Percentiles rank a stretch among this genome's conserved stretches.
Evolutionary conservation across 2,329 filamentous ascomycete genomes (phyloP).

Genomic region (Hyphodiscus sp.): DNA sequence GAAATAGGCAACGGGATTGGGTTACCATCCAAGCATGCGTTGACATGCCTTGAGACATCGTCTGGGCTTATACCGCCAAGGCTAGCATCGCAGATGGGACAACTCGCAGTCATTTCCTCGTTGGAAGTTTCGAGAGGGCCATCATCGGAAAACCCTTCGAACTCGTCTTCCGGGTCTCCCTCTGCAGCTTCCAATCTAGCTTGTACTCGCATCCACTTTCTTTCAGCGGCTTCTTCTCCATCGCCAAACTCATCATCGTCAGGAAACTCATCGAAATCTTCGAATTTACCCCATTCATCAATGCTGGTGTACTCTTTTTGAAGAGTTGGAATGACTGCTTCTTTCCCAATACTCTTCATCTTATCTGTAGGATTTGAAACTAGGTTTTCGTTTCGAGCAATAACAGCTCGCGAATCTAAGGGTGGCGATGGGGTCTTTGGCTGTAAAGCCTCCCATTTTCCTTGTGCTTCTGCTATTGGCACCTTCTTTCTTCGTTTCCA

Average conservation of each 20-base stretch:
- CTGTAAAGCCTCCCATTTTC: constrained; percentile 26
- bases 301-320: constrained; percentile 44
- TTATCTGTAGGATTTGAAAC: constrained; percentile 1
- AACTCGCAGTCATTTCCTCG: constrained; percentile 35
- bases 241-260: constrained; percentile 30
- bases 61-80: constrained; percentile 55
- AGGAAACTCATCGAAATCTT: constrained; percentile 55
- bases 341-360: constrained; percentile 10
- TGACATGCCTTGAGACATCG: constrained; percentile 79
- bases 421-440: constrained; percentile 6
- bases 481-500: constrained; percentile 16
- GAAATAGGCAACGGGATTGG: constrained; percentile 48
- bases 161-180: constrained; percentile 30
- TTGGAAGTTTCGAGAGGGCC: constrained; percentile 9
- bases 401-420: background rate
- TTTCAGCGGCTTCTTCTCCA: constrained; percentile 60
- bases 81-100: constrained; percentile 70
- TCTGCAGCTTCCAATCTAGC: constrained; percentile 57
- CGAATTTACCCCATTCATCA: constrained; percentile 47
- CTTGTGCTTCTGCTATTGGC: constrained; percentile 20
- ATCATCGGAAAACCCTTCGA: constrained; percentile 16
- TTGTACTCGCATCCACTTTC: constrained; percentile 71
- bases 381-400: background rate
- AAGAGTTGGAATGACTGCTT: constrained; percentile 31
- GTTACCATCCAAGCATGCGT: constrained; percentile 83